These are phyloP conservation scores for Chaetomium sp. DNA, from an alignment of 2,329 filamentous ascomycete species.

Conservation along the genomic window DNA sequence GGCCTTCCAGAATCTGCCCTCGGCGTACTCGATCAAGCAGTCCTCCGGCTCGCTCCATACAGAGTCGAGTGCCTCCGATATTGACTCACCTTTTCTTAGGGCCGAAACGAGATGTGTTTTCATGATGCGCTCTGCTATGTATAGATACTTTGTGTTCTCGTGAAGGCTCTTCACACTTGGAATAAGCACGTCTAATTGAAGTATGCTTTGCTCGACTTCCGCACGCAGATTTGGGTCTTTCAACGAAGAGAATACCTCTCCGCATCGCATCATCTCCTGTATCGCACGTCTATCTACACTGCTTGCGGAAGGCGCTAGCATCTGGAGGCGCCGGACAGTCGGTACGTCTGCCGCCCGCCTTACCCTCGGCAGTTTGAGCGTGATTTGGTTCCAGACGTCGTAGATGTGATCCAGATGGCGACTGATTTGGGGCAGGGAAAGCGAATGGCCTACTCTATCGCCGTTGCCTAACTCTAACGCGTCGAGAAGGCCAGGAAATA, in stretches of 20 bases:
- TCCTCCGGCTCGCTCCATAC: background rate
- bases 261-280: background rate
- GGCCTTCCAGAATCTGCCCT: background rate
- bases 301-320: constrained; percentile 1
- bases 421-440: background rate
- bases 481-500: background rate
- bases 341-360: background rate
- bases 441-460: background rate
- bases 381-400: background rate
- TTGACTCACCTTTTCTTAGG: background rate
- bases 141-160: background rate
- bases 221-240: background rate
- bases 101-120: background rate
- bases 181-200: background rate
- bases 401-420: background rate
- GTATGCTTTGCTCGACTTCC: background rate
- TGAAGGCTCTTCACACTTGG: background rate
- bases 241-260: background rate
- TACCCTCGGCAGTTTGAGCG: background rate
- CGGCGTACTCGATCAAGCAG: background rate
- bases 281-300: background rate
- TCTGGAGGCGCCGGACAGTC: background rate
- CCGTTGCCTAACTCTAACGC: background rate
- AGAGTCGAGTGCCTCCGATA: background rate
- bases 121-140: background rate